Evolutionary conservation across 371 early-diverging fungal species (phyloP).

Genomic region (Apophysomyces sp.): DNA sequence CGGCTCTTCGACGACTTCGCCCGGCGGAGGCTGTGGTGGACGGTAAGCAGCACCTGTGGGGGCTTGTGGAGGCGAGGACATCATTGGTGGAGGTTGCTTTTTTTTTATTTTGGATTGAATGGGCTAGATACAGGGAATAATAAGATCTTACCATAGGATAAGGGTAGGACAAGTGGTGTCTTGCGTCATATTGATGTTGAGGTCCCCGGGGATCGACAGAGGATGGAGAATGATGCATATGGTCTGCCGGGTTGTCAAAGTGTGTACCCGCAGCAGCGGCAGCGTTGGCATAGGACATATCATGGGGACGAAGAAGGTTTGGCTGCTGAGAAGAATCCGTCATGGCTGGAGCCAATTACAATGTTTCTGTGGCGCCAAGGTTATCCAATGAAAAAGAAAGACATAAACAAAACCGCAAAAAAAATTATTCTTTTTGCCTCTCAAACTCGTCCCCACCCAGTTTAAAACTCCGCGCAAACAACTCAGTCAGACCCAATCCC

Average conservation of each 20-base stretch:
- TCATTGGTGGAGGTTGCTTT: slow-evolving; percentile 1
- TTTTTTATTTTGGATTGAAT: background rate
- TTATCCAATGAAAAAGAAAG: slow-evolving; percentile 1
- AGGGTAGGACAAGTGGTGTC: background rate
- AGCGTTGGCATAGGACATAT: slow-evolving; percentile 1
- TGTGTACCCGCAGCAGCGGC: background rate
- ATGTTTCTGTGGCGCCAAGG: slow-evolving; percentile 1
- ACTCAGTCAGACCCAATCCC: background rate
- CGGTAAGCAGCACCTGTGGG: background rate
- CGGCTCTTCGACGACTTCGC: slow-evolving; percentile 62
- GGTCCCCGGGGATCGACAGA: background rate
- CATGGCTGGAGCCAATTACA: slow-evolving; percentile 1
- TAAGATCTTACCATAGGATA: background rate
- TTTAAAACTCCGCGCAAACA: background rate
- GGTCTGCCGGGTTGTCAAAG: slow-evolving; percentile 1
- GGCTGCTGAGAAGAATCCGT: slow-evolving; percentile 1
- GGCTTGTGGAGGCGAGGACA: background rate
- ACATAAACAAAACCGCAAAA: background rate
- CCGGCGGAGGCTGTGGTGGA: slow-evolving; percentile 8
- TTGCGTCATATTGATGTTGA: background rate
- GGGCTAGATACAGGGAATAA: no score
- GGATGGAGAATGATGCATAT: background rate
- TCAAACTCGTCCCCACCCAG: background rate
- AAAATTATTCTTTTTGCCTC: background rate
- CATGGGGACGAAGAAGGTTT: slow-evolving; percentile 1